phyloP scores from a whole-genome alignment of 225 moss, liverwort and hornwort species.

The Physcomitrium patens region DNA sequence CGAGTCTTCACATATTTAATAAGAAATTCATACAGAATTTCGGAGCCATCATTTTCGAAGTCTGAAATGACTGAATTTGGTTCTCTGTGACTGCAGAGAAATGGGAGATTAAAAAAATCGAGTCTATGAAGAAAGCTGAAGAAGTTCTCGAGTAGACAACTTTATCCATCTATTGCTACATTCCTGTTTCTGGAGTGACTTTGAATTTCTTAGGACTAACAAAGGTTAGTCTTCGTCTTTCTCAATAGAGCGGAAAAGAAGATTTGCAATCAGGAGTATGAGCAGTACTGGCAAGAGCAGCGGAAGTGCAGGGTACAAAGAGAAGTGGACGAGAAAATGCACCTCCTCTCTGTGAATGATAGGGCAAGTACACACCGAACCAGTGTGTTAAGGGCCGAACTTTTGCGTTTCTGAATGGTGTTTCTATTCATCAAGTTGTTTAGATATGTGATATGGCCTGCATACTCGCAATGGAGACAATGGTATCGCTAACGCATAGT shows the following conservation, averaged over 20 bases:
- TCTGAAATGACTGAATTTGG: background rate
- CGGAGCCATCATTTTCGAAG: background rate
- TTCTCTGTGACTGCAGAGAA: constrained; percentile 38
- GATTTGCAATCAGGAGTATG: constrained; percentile 52
- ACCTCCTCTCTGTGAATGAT: constrained; percentile 55
- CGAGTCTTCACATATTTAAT: background rate
- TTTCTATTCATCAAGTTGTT: background rate
- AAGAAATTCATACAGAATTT: background rate
- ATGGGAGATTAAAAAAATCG: constrained; percentile 58
- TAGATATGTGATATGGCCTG: background rate
- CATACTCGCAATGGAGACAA: background rate
- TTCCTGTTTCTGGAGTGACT: background rate
- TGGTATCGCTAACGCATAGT: background rate
- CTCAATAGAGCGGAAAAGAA: constrained; percentile 48
- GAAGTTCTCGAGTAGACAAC: constrained; percentile 48
- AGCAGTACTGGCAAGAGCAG: constrained; percentile 60
- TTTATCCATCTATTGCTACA: background rate
- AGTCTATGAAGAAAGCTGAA: constrained; percentile 57
- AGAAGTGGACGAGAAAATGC: constrained; percentile 57
- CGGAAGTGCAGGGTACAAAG: constrained; percentile 51
- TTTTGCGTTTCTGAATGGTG: background rate
- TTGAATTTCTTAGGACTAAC: constrained; percentile 13
- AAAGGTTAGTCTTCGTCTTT: constrained; percentile 1
- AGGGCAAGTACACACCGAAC: constrained; percentile 35
- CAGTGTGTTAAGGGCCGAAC: background rate